Conservation (phyloP, 345 rosid genomes). For the Moringa oleifera region DNA sequence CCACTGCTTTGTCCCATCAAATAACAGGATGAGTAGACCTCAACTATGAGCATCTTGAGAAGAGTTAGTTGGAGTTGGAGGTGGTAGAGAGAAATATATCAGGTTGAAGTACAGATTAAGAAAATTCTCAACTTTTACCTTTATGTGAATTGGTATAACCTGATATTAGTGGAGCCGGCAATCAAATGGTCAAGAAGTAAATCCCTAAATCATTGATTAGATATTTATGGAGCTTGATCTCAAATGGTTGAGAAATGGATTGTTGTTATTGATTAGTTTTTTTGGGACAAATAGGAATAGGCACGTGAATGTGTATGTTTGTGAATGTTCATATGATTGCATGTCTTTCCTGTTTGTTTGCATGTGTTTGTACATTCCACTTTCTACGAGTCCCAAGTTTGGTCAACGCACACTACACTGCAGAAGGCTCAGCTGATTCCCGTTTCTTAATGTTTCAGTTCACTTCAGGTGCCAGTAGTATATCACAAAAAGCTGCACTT, state of each 20-base stretch:
- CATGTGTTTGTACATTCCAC: not conserved
- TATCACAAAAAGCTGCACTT: constrained; percentile 85
- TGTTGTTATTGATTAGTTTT: no score
- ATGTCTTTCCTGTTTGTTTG: no score
- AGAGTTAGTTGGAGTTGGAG: not conserved
- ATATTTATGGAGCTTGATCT: no score
- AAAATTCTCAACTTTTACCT: not conserved
- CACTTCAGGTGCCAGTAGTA: constrained; percentile 91
- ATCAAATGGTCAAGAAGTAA: no score
- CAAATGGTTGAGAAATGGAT: no score
- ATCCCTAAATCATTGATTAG: no score
- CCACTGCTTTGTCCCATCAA: no score
- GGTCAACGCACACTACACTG: not conserved
- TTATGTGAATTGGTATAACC: not conserved
- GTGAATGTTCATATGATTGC: no score
- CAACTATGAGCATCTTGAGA: no score
- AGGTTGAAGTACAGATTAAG: no score
- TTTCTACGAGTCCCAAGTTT: not conserved
- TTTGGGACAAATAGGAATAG: no score
- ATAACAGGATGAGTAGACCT: no score
- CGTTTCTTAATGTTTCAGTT: constrained; percentile 28
- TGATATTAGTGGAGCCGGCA: not conserved
- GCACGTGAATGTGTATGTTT: not conserved
- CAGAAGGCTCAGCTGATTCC: constrained; percentile 6
- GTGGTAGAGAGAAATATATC: not conserved